These are phyloP conservation scores for Pythium oligandrum DNA, from an alignment of 352 stramenopile species.

Conservation along the genomic window DNA sequence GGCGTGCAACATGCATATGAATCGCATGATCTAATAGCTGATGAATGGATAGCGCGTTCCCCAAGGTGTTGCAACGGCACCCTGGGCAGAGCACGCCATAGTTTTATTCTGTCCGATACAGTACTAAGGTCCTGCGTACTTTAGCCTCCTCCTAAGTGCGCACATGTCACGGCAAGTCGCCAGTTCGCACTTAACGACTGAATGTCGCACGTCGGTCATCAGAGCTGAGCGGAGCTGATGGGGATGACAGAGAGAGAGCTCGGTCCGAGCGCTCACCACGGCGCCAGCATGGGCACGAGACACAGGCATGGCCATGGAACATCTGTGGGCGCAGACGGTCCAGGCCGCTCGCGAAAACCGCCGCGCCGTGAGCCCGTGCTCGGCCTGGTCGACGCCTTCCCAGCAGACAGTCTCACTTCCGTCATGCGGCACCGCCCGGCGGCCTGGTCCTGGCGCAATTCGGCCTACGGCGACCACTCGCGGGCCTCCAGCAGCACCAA, in stretches of 20 bases:
- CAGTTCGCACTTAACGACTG: conserved; percentile 17
- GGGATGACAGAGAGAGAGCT: too few species aligned
- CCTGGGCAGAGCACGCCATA: conserved; percentile 5
- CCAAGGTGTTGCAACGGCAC: neutral
- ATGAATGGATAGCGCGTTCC: neutral
- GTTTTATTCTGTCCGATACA: conserved; percentile 11
- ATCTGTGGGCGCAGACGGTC: too few species aligned
- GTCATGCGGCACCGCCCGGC: conserved; percentile 5
- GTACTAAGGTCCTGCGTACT: conserved; percentile 10
- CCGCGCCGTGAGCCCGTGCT: too few species aligned
- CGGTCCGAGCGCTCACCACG: too few species aligned
- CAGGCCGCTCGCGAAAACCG: too few species aligned
- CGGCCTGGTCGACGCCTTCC: too few species aligned
- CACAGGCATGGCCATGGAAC: too few species aligned
- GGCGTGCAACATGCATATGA: too few species aligned
- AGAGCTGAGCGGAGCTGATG: too few species aligned
- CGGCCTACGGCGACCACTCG: neutral
- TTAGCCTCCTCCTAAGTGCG: conserved; percentile 8
- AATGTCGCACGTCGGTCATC: neutral
- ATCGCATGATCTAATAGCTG: conserved; percentile 4
- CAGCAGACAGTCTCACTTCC: too few species aligned
- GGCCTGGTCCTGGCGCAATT: conserved; percentile 14
- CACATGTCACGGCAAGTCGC: neutral
- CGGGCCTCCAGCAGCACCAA: conserved; percentile 4
- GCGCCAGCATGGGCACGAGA: too few species aligned